Conservation (phyloP, 306 rosid species). For the Gynostemma pentaphyllum region DNA sequence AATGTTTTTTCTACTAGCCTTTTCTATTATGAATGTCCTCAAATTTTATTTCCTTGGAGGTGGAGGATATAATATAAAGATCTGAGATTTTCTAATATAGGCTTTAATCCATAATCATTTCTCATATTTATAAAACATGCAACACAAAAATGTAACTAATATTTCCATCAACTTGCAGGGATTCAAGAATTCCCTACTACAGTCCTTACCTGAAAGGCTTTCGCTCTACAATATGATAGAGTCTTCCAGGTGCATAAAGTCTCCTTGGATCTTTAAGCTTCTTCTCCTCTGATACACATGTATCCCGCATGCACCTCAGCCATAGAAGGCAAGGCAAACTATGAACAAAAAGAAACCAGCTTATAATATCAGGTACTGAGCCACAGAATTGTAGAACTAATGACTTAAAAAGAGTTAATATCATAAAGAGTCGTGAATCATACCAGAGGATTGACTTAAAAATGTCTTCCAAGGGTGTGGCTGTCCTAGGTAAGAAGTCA, state of each 20-base stretch:
- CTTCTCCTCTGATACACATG: slow-evolving; percentile 72
- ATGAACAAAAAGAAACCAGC: slow-evolving; percentile 14
- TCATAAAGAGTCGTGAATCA: slow-evolving; percentile 3
- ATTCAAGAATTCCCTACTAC: neutral
- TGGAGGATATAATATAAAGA: too few species aligned
- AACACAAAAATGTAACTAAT: too few species aligned
- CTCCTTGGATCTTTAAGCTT: slow-evolving; percentile 93
- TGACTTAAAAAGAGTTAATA: neutral
- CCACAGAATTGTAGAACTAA: neutral
- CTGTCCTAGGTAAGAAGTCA: slow-evolving; percentile 93
- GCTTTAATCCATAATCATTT: too few species aligned
- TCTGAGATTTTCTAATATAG: too few species aligned
- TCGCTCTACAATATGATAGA: slow-evolving; percentile 90
- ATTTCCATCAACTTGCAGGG: neutral
- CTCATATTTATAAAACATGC: neutral
- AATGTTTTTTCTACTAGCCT: neutral
- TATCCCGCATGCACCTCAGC: slow-evolving; percentile 72
- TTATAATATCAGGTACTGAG: neutral
- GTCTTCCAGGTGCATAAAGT: slow-evolving; percentile 92
- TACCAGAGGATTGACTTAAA: slow-evolving; percentile 97
- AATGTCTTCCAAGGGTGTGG: slow-evolving; percentile 95
- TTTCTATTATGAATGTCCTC: too few species aligned
- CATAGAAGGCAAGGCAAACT: slow-evolving; percentile 88
- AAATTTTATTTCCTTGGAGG: too few species aligned
- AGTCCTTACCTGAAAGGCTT: slow-evolving; percentile 62